Conservation (phyloP, 2,329 filamentous ascomycete species). For the Emergomyces pasteurianus region DNA sequence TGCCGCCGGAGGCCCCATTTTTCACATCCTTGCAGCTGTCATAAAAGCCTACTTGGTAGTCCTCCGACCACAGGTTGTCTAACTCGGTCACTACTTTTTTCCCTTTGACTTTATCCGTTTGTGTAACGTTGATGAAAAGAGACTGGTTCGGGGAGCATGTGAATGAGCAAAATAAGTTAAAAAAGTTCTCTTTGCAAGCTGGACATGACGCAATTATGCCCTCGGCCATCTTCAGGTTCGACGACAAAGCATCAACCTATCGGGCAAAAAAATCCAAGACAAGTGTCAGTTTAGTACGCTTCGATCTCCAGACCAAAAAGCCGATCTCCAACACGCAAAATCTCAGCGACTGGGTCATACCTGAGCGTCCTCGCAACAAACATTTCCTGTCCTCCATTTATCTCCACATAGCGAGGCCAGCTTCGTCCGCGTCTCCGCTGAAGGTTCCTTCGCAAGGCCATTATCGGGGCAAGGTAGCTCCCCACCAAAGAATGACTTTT, state of each 20-base stretch:
- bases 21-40: constrained; percentile 99
- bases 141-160: constrained; percentile 97
- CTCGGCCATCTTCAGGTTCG: constrained; percentile 75
- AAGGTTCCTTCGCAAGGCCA: constrained; percentile 62
- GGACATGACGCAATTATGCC: constrained; percentile 87
- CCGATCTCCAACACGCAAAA: constrained; percentile 18
- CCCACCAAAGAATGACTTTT: constrained; percentile 78
- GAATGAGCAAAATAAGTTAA: constrained; percentile 95
- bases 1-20: constrained; percentile 85
- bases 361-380: constrained; percentile 78
- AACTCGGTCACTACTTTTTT: constrained; percentile 71
- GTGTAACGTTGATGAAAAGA: constrained; percentile 84
- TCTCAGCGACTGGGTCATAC: constrained; percentile 22
- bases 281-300: background rate
- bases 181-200: constrained; percentile 97
- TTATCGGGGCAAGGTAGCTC: constrained; percentile 91
- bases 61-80: constrained; percentile 74
- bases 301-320: background rate
- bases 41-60: constrained; percentile 81
- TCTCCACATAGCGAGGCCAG: constrained; percentile 75
- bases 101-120: constrained; percentile 45
- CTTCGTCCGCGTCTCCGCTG: constrained; percentile 58
- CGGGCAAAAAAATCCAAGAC: background rate
- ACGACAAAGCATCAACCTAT: constrained; percentile 66
- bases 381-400: constrained; percentile 70